Base-by-base conservation (phyloP, 352 stramenopile species). In the Blastocystis hominis region DNA sequence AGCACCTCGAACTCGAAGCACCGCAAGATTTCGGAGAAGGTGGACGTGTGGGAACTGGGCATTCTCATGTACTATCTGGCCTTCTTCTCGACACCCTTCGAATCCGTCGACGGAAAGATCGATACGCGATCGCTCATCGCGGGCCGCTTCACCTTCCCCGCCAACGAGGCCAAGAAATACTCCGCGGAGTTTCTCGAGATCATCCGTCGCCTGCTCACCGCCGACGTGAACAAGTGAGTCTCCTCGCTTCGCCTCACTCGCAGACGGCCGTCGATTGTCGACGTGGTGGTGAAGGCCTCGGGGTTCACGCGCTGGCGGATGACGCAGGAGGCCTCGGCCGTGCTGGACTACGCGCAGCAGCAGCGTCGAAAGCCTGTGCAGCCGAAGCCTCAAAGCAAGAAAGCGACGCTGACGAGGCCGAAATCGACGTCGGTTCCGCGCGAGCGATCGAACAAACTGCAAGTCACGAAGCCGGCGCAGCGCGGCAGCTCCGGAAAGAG, bases 21-120 rank as follows among this genome's bases (percentile, higher is more conserved):
- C 9, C 75, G 75, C 30, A 75, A 72, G 62, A 86, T 86, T n/a
- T 70, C 75, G 1, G 75, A 86, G 38, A 86, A 86, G 62, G 75
- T 86, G 62, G 75, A 86, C 50, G 62, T 86, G 9, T 86, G 75
- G 75, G 75, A 86, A n/a, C 50, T 86, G 24, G 75, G 75, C n/a
- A 86, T 86, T 55, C 75, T 86, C 38, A 75, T 75, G 56, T 86
- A 86, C 38, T 86, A 75, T 30, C 54, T 86, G 36, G 75, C 75
- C 1, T 86, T 86, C 75, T 86, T 70, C 47, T 75, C 75, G 3
- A 86, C 75, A 53, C 75, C 75, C n/a, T 86, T 86, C 47, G 75
- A 75, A 38, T 54, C 36, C 3, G 47, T 75, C 1, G 62, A 86
- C 50, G 75, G 75, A 17, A 69, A 75, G 46, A 75, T 68, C 24